phyloP scores from a whole-genome alignment of 2,329 filamentous ascomycete species.

The Juglanconis oblonga region DNA sequence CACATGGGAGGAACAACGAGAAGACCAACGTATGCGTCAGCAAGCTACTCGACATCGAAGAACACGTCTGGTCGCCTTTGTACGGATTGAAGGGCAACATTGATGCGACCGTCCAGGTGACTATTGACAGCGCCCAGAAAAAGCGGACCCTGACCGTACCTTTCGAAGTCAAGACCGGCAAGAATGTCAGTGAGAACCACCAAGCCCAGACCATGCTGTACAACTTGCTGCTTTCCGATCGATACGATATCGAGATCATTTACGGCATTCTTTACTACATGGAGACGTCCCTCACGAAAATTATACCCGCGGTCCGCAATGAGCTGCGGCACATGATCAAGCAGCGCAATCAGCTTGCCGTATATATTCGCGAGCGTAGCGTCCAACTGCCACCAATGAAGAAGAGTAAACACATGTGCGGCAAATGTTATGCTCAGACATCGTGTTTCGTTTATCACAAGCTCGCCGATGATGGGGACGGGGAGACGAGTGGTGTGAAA shows the following conservation, averaged over 20 bases:
- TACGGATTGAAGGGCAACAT: slow-evolving; percentile 98
- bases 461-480: slow-evolving; percentile 78
- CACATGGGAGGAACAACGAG: slow-evolving; percentile 75
- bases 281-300: slow-evolving; percentile 81
- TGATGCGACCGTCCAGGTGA: slow-evolving; percentile 90
- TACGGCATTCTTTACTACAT: slow-evolving; percentile 95
- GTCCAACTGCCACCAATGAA: slow-evolving; percentile 82
- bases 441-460: slow-evolving; percentile 94
- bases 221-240: slow-evolving; percentile 85
- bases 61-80: slow-evolving; percentile 97
- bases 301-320: slow-evolving; percentile 79
- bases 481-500: slow-evolving; percentile 76
- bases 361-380: slow-evolving; percentile 77
- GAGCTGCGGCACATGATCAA: slow-evolving; percentile 97
- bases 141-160: slow-evolving; percentile 76
- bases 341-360: slow-evolving; percentile 85
- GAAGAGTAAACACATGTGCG: slow-evolving; percentile 76
- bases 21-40: slow-evolving; percentile 80
- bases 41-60: slow-evolving; percentile 93
- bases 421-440: slow-evolving; percentile 84
- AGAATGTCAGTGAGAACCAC: slow-evolving; percentile 76
- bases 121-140: slow-evolving; percentile 68
- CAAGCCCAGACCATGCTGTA: slow-evolving; percentile 94
- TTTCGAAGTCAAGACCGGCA: slow-evolving; percentile 94
- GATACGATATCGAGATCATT: slow-evolving; percentile 88